phyloP scores from a whole-genome alignment of 495 filamentous ascomycete genomes.

The Bathelium albidoporum region DNA sequence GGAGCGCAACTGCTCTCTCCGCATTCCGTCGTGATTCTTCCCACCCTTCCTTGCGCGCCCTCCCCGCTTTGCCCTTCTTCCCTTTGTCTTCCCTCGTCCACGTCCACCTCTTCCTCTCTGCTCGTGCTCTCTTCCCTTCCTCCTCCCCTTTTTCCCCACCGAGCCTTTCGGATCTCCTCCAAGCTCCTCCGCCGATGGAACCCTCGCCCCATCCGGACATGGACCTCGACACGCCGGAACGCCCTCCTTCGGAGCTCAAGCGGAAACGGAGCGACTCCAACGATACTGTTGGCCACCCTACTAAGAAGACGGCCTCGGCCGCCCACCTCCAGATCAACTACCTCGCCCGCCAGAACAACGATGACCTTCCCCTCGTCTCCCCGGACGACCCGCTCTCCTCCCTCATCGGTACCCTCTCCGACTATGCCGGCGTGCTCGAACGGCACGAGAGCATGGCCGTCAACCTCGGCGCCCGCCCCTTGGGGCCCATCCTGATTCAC shows the following conservation, averaged over 20 bases:
- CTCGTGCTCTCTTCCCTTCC: constrained; percentile 16
- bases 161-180: constrained; percentile 12
- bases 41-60: constrained; percentile 7
- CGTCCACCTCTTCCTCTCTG: constrained; percentile 13
- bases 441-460: constrained; percentile 77
- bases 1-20: neutral
- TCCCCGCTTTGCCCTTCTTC: constrained; percentile 5
- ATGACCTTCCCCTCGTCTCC: constrained; percentile 52
- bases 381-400: constrained; percentile 49
- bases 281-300: neutral
- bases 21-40: constrained; percentile 10
- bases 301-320: constrained; percentile 10
- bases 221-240: neutral
- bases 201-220: constrained; percentile 23
- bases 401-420: constrained; percentile 56
- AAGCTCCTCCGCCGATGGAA: constrained; percentile 28
- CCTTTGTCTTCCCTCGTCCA: constrained; percentile 12
- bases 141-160: constrained; percentile 13
- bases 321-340: constrained; percentile 75
- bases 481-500: constrained; percentile 72
- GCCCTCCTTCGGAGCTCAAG: constrained; percentile 30
- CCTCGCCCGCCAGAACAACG: constrained; percentile 52
- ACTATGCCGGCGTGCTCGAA: constrained; percentile 75
- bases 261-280: constrained; percentile 44
- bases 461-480: constrained; percentile 72